These are phyloP conservation scores for Fusarium sp. DNA, from an alignment of 2,329 filamentous ascomycete species.

Conservation along the genomic window DNA sequence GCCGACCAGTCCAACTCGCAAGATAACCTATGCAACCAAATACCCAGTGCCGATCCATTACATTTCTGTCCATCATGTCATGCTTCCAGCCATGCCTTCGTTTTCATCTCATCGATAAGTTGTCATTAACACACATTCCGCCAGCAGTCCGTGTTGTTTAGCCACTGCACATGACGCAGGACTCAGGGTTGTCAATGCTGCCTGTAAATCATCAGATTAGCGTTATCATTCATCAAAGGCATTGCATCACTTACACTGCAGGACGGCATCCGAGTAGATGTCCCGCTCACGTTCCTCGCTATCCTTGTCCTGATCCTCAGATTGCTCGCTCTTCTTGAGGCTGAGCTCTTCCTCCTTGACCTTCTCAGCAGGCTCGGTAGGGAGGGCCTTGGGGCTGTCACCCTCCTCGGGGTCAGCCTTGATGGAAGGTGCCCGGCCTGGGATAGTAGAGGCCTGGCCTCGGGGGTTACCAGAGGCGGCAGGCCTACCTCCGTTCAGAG, in stretches of 20 bases:
- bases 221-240: not conserved
- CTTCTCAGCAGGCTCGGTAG: constrained; percentile 72
- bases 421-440: constrained; percentile 71
- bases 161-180: constrained; percentile 97
- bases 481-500: constrained; percentile 65
- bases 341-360: constrained; percentile 70
- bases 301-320: constrained; percentile 75
- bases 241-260: constrained; percentile 72
- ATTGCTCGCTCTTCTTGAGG: constrained; percentile 63
- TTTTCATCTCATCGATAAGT: constrained; percentile 44
- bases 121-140: constrained; percentile 43
- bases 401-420: constrained; percentile 80
- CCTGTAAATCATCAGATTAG: constrained; percentile 57
- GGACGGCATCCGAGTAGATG: constrained; percentile 92
- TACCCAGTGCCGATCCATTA: constrained; percentile 35
- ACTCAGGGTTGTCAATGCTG: constrained; percentile 96
- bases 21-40: constrained; percentile 25
- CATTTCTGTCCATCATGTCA: constrained; percentile 34
- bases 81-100: constrained; percentile 41
- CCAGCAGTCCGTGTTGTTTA: constrained; percentile 53
- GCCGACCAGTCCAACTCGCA: constrained; percentile 11
- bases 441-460: constrained; percentile 72
- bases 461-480: constrained; percentile 53
- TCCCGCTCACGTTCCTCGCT: constrained; percentile 82
- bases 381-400: constrained; percentile 79